Percentiles rank a stretch among this genome's conserved stretches.
These are phyloP conservation scores for Phytophthora aleatoria DNA, from an alignment of 352 stramenopile genomes.

Conservation along the genomic window DNA sequence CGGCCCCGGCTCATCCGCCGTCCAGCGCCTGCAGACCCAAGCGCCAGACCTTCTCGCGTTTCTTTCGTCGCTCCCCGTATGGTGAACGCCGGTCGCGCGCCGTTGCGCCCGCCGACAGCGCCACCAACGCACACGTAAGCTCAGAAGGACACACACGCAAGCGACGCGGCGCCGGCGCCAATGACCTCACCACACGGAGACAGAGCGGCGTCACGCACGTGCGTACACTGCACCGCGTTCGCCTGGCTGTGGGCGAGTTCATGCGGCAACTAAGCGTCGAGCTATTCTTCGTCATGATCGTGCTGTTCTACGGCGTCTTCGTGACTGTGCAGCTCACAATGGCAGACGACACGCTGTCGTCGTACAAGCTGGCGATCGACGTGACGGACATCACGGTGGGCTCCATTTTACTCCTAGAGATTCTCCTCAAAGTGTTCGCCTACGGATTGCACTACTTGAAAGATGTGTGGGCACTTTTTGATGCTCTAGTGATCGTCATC, in stretches of 20 bases:
- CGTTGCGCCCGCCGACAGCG: conserved; percentile 57
- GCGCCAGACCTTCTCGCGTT: conserved; percentile 59
- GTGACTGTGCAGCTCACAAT: conserved; percentile 86
- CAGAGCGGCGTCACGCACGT: conserved; percentile 41
- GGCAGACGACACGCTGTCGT: conserved; percentile 50
- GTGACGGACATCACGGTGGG: conserved; percentile 84
- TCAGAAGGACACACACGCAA: conserved; percentile 16
- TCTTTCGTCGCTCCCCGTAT: conserved; percentile 68
- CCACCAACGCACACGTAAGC: conserved; percentile 6
- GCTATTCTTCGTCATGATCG: conserved; percentile 90
- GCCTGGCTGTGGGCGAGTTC: conserved; percentile 71
- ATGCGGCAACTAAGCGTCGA: conserved; percentile 86
- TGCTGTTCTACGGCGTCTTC: conserved; percentile 84
- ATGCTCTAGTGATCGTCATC: conserved; percentile 78
- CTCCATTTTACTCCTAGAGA: conserved; percentile 84
- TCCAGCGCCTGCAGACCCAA: conserved; percentile 57
- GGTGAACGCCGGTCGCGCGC: conserved; percentile 61
- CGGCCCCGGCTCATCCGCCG: conserved; percentile 21
- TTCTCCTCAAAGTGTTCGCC: conserved; percentile 79
- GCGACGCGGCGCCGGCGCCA: conserved; percentile 44
- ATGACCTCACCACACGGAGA: conserved; percentile 39
- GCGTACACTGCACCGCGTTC: conserved; percentile 47
- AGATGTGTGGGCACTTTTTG: conserved; percentile 79
- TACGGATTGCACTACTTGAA: conserved; percentile 72
- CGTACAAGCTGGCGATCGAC: conserved; percentile 75